Percentiles rank a stretch among this genome's conserved stretches.
Evolutionary conservation across 805 yeast species (phyloP).

Genomic region (Clavispora vitiphila): DNA sequence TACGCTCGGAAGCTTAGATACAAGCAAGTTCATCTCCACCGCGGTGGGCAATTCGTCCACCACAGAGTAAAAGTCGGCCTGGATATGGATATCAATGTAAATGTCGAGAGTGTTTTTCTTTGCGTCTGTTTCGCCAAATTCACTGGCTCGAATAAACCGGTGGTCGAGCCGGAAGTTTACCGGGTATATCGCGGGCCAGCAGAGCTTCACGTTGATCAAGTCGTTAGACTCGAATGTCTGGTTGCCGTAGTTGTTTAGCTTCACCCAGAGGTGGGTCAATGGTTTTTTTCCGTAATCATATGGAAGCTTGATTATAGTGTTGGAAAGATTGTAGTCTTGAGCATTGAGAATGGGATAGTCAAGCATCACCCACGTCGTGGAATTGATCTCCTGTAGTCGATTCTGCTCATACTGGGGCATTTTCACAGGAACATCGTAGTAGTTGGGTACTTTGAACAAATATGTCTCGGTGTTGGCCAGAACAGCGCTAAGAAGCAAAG

Average conservation of each 20-base stretch:
- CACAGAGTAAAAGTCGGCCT: conserved; percentile 14
- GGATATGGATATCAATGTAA: conserved; percentile 10
- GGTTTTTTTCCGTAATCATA: conserved; percentile 9
- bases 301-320: conserved; percentile 7
- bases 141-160: conserved; percentile 7
- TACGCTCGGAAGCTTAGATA: conserved; percentile 12
- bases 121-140: background rate
- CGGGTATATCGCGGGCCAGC: conserved; percentile 19
- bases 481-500: background rate
- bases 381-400: conserved; percentile 4
- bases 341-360: conserved; percentile 13
- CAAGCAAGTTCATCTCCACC: conserved; percentile 5
- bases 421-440: conserved; percentile 26
- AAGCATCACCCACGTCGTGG: conserved; percentile 9
- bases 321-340: conserved; percentile 2
- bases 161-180: conserved; percentile 9
- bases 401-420: background rate
- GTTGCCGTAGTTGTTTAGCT: conserved; percentile 31
- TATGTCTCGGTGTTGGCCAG: conserved; percentile 37
- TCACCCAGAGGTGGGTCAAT: conserved; percentile 19
- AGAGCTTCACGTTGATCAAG: conserved; percentile 14
- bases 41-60: conserved; percentile 1
- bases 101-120: conserved; percentile 8
- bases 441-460: conserved; percentile 27
- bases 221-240: conserved; percentile 17